These are phyloP conservation scores for Ceratobasidium sp. DNA, from an alignment of 1,284 basidiomycete species.

Conservation along the genomic window DNA sequence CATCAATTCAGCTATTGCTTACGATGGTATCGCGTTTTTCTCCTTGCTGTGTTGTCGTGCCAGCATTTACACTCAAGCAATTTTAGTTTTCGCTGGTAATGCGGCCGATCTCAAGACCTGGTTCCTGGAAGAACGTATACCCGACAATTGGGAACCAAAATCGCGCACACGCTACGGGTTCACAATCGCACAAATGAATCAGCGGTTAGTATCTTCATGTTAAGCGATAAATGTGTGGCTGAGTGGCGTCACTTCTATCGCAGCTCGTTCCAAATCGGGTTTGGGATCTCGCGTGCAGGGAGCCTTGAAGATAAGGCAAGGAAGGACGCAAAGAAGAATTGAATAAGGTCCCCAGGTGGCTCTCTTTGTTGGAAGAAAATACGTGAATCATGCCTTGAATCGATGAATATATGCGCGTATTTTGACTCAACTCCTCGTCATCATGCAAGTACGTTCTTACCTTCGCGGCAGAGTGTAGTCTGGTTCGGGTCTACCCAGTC, in stretches of 20 bases:
- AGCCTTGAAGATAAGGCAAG: conserved; percentile 28
- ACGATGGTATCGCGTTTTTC: conserved; percentile 11
- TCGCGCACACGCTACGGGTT: conserved; percentile 35
- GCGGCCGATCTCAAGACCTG: conserved; percentile 45
- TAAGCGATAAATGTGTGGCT: conserved; percentile 5
- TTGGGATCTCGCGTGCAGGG: conserved; percentile 15
- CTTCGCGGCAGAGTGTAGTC: too few species aligned
- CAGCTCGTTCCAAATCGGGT: conserved; percentile 4
- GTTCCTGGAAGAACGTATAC: conserved; percentile 48
- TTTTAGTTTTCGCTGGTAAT: conserved; percentile 42
- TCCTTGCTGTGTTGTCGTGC: too few species aligned
- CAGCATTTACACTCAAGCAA: background rate
- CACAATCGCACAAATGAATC: conserved; percentile 41
- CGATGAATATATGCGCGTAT: too few species aligned
- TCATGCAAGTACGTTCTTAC: too few species aligned
- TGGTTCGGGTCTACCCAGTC: too few species aligned
- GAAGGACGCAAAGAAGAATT: conserved; percentile 30
- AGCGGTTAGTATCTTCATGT: background rate
- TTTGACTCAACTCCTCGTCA: too few species aligned
- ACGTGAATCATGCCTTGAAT: too few species aligned
- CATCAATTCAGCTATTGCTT: conserved; percentile 35
- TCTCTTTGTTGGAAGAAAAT: too few species aligned
- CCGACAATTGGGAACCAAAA: conserved; percentile 45
- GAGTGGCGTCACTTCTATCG: background rate
- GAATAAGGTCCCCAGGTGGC: background rate